Conservation (phyloP, 129 eudicot species). For the Pittosporum tobira region DNA sequence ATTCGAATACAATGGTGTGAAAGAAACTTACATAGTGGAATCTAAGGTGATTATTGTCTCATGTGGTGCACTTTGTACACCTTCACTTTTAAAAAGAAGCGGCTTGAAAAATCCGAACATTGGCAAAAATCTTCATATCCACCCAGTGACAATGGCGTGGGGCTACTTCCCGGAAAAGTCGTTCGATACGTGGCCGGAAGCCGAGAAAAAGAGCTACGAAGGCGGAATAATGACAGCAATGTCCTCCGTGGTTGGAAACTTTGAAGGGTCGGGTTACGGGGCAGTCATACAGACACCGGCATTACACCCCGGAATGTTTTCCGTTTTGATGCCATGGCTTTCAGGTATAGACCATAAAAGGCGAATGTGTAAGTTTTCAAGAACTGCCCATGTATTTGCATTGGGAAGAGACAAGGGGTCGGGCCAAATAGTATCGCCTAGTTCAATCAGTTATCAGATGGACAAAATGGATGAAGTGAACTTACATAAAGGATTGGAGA, state of each 20-base stretch:
- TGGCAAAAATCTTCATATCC: constrained; percentile 55
- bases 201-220: constrained; percentile 46
- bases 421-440: constrained; percentile 26
- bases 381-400: constrained; percentile 67
- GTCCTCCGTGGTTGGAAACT: constrained; percentile 46
- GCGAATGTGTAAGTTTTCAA: constrained; percentile 47
- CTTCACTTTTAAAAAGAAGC: constrained; percentile 42
- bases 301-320: constrained; percentile 70
- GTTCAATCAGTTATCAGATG: constrained; percentile 34
- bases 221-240: constrained; percentile 72
- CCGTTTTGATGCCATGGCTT: constrained; percentile 61
- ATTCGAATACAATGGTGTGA: constrained; percentile 28
- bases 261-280: constrained; percentile 43
- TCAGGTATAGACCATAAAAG: constrained; percentile 43
- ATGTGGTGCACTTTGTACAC: constrained; percentile 68
- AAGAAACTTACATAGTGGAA: constrained; percentile 32
- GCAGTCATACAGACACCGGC: constrained; percentile 59
- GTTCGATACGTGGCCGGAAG: constrained; percentile 30
- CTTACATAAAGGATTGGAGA: constrained; percentile 46
- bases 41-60: constrained; percentile 45
- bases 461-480: constrained; percentile 33
- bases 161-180: constrained; percentile 43
- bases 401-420: constrained; percentile 54
- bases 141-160: constrained; percentile 70
- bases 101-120: constrained; percentile 59